Base-by-base conservation (phyloP, 169 alveolate genomes). In the Eimeria acervulina region DNA sequence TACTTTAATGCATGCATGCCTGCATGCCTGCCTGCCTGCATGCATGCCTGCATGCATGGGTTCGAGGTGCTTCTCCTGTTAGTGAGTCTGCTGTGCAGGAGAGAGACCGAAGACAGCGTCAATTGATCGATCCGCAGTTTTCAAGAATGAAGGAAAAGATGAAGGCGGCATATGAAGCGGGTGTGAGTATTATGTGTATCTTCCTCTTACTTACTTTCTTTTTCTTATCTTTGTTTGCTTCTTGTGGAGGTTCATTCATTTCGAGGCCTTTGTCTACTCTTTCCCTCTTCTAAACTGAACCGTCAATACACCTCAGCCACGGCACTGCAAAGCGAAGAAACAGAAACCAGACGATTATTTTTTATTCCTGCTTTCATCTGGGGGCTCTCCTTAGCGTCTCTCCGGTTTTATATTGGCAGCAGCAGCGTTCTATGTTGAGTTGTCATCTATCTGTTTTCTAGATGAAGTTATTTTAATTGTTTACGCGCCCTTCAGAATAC, bases 81-180 rank as follows among this genome's bases (percentile, higher is more conserved):
- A 47, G 55, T 47, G 12, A 47, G 12, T 47, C 5, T 47, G 5
- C 12, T 47, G 55, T 47, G 44, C 47, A 81, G 90, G 90, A 81
- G 21, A 81, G 90, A 31, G 90, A 81, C 47, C 44, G 72, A 36
- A 59, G 90, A 23, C 70, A 81, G 47, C 90, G 90, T 38, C 90
- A 81, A 44, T 63, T 81, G 33, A 63, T 81, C 4, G 90, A 81
- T n/a, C 74, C 74, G n/a, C 90, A 81, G 26, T 81, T 81, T 47
- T 47, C 90, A 31, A 55, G 90, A 6, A 47, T 81, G 90, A 81
- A 81, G n/a, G 90, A 47, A 17, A 81, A 81, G 42, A 81, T 81
- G 90, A 81, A 81, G 47, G 72, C 8, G 12, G 90, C 90, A 12
- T 51, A 81, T n/a, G 72, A 81, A 28, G 19, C 72, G 21, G 90